Base-by-base conservation (phyloP, 257 asterid genomes). In the Paulownia fortunei region DNA sequence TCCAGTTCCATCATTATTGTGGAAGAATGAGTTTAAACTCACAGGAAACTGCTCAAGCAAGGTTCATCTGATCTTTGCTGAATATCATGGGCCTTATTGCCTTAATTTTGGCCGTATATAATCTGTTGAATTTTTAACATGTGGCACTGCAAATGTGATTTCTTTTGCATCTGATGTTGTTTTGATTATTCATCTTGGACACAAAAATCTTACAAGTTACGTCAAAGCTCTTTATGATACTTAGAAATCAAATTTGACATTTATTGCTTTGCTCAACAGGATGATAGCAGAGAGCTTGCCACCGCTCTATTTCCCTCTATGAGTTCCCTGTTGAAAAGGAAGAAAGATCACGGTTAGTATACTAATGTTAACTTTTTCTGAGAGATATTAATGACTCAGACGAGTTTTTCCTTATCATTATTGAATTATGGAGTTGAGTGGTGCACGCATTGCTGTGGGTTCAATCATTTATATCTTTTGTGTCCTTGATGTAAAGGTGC, bases 301-400 rank as follows among this genome's bases (percentile, higher is more conserved):
- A 84, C 88, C 66, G 64, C 83, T 39, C 74, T 88, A 36, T 92
- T 92, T 84, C 96, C 97, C 51, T 87, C 91, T 18, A 51, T 81
- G 86, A 83, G 87, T 78, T 70, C 92, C 75, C 54, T 81, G 70
- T 78, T 92, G 84, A 88, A 82, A 82, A 86, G 97, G 83, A 92
- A 92, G 89, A 92, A 92, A 85, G 97, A 93, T 85, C 97, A 93
- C 5, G 98, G 98, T 85, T 65, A 64, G 89, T 76, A 46, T 61
- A 49, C 74, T 23, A 47, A n/a, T 77, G 41, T 74, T 23, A 62
- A 46, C 56, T 62, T 64, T 51, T 52, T 12, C 10, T 63, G 21
- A 58, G 26, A 46, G 24, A 26, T 37, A 19, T 21, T 23, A 58
- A 44, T 30, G 36, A 27, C 42, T 26, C 15, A 1, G 27, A 44